These are phyloP conservation scores for Dothideomycetidae sp. DNA, from an alignment of 2,329 filamentous ascomycete genomes.

Conservation along the genomic window DNA sequence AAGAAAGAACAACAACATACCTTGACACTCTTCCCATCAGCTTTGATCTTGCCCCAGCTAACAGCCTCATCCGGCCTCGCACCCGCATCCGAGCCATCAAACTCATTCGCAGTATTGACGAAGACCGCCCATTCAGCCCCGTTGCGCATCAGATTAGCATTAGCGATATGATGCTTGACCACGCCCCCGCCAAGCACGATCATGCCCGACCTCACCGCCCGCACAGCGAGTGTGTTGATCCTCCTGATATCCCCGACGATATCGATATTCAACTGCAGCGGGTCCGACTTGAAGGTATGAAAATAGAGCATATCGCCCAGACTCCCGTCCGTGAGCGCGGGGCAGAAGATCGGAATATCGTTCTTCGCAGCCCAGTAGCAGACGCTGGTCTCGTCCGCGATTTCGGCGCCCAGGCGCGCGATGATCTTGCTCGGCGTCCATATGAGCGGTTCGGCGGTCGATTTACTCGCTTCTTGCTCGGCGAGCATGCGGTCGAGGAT, in stretches of 20 bases:
- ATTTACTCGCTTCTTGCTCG: constrained; percentile 72
- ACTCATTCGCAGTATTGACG: constrained; percentile 94
- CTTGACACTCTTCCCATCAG: constrained; percentile 78
- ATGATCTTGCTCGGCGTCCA: constrained; percentile 96
- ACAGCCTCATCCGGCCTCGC: constrained; percentile 92
- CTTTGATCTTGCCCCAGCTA: constrained; percentile 97
- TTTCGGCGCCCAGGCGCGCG: constrained; percentile 77
- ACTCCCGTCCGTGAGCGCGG: constrained; percentile 86
- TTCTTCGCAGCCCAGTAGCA: constrained; percentile 98
- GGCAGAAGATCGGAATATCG: constrained; percentile 92
- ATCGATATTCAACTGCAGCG: constrained; percentile 68
- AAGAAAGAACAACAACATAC: too few relatives aligned
- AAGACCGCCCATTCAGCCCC: constrained; percentile 94
- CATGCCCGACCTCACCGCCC: constrained; percentile 81
- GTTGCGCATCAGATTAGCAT: constrained; percentile 94
- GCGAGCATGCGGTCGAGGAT: constrained; percentile 89
- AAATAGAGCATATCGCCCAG: constrained; percentile 98
- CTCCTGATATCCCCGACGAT: constrained; percentile 86
- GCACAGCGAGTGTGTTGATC: constrained; percentile 83
- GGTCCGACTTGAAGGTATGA: constrained; percentile 84
- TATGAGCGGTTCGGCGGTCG: constrained; percentile 48
- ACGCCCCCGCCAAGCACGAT: constrained; percentile 87
- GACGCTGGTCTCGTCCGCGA: constrained; percentile 80
- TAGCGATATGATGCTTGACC: constrained; percentile 98
- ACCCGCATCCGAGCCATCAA: constrained; percentile 92